Percentiles rank a stretch among this genome's conserved stretches.
These are phyloP conservation scores for Picea sitchensis DNA, from an alignment of 75 land plant genomes.

Conservation along the genomic window DNA sequence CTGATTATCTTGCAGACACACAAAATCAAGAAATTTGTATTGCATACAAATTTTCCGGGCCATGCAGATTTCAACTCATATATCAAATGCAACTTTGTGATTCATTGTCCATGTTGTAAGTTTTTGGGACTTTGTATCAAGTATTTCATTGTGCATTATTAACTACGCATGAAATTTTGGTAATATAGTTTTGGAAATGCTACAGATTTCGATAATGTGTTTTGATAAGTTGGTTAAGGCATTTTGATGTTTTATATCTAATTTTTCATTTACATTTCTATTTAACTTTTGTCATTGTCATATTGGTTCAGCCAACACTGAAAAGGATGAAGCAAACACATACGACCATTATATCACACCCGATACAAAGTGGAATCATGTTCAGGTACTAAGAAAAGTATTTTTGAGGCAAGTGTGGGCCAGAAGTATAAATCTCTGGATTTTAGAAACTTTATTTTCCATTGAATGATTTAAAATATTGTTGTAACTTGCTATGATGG, in stretches of 20 bases:
- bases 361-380: constrained; percentile 86
- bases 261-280: background rate
- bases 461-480: background rate
- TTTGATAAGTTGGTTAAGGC: too few relatives aligned
- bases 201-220: background rate
- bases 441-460: background rate
- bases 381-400: constrained; percentile 54
- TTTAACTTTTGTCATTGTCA: background rate
- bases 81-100: constrained; percentile 92
- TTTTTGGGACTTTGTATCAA: background rate
- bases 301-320: constrained; percentile 22
- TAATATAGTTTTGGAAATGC: background rate
- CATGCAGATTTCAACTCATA: constrained; percentile 98
- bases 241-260: too few relatives aligned
- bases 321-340: constrained; percentile 23
- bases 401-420: background rate
- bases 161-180: background rate
- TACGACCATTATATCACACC: constrained; percentile 57
- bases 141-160: background rate
- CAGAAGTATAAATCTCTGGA: background rate
- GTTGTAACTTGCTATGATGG: background rate
- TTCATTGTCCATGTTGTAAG: constrained; percentile 62
- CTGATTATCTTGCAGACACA: constrained; percentile 59
- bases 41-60: constrained; percentile 94
- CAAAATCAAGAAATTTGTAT: constrained; percentile 87